Percentiles rank a stretch among this genome's conserved stretches.
Evolutionary conservation across 306 rosid genomes (phyloP).

Genomic region (Nissolia schottii): DNA sequence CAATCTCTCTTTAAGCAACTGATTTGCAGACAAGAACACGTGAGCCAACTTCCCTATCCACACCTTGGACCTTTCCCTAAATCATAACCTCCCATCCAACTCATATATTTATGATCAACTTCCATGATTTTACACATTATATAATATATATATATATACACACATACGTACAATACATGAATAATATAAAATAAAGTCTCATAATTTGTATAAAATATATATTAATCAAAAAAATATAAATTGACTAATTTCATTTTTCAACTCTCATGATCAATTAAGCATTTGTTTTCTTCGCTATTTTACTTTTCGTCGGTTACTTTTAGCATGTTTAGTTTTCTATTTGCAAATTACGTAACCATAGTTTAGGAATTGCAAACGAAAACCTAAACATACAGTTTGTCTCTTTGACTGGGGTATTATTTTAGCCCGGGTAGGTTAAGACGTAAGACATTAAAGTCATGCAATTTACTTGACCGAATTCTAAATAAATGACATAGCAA

Average conservation of each 20-base stretch:
- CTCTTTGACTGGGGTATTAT: not conserved
- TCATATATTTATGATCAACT: not conserved
- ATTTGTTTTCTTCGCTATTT: not conserved
- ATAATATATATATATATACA: too few species aligned
- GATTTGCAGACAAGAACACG: constrained; percentile 70
- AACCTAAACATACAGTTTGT: too few species aligned
- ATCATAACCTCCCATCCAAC: constrained; percentile 43
- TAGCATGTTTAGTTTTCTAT: too few species aligned
- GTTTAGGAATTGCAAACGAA: too few species aligned
- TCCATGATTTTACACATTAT: not conserved
- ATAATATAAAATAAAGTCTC: not conserved
- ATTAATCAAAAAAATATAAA: not conserved
- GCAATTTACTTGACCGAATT: not conserved
- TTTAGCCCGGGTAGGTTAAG: not conserved
- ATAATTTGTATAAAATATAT: not conserved
- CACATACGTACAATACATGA: not conserved
- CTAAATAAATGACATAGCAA: not conserved
- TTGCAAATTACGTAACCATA: too few species aligned
- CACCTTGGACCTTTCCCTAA: constrained; percentile 39
- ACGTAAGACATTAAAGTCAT: not conserved
- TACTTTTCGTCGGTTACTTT: not conserved
- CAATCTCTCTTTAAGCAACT: constrained; percentile 41
- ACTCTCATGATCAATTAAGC: not conserved
- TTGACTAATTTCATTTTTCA: not conserved
- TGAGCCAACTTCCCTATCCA: constrained; percentile 75